Evolutionary conservation across 805 yeast genomes (phyloP), one percentile per base, ranked within the genome.

Genomic region (Yamadazyma scolyti): DNA sequence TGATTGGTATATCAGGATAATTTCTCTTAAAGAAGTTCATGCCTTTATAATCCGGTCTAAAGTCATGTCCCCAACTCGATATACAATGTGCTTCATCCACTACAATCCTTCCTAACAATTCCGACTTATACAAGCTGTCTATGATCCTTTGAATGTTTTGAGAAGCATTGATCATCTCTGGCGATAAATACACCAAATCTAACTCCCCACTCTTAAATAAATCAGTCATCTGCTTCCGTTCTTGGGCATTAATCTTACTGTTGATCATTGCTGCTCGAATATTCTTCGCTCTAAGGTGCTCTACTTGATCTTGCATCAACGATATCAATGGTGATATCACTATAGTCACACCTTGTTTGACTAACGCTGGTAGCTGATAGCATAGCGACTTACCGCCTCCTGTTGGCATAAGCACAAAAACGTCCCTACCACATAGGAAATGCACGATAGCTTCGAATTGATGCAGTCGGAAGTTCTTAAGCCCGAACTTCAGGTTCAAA

Each of bases 61-160:
- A 93, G 57, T 93, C 98, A 58, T 93, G 98, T 13, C 98, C 98
- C 98, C 98, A 93, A 8, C 94, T 82, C 31, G 96, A 86, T 26
- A 93, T 95, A 70, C 98, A 93, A 60, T 93, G 98, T 0, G 98
- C 98, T 52, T 87, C 98, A 60, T 93, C 98, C 26, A 93, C 87
- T 8, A 93, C 96, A 22, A 93, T 71, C 32, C 97, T 67, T 0
- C 97, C 95, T 21, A 93, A 61, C 44, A 65, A 61, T 9, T 71
- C 63, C 17, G 68, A 69, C 11, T 66, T 61, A 52, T 82, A 67
- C 6, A 93, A 61, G 29, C 58, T 65, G 8, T 67, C 56, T 32
- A 93, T 77, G 1, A 81, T 79, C 32, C 64, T 68, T 47, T 75
- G 81, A 25, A 90, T 78, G 46, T 77, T 77, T 5, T 60, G 68